Percentiles rank a stretch among this genome's conserved stretches.
phyloP scores from a whole-genome alignment of 1,284 basidiomycete genomes.

The Ganoderma meredithae region DNA sequence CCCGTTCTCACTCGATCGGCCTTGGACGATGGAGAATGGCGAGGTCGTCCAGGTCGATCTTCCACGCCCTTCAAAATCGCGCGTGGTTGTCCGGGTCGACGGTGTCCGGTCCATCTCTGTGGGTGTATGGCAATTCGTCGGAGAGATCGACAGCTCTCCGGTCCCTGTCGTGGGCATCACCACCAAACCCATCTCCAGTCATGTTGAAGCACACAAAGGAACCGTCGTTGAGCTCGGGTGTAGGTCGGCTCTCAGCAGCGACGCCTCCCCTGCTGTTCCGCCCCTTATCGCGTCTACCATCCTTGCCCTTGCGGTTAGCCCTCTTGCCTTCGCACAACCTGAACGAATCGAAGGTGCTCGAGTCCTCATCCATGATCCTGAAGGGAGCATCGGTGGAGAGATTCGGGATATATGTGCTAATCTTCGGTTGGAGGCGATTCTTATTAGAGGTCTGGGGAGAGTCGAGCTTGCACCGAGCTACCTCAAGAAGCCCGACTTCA shows the following conservation, averaged over 20 bases:
- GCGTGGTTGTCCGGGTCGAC: conserved; percentile 19
- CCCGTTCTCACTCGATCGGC: conserved; percentile 1
- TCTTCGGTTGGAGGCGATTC: conserved; percentile 7
- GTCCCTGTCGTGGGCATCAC: conserved; percentile 18
- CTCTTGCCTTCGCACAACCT: neutral
- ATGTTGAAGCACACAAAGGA: conserved; percentile 15
- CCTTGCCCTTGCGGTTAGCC: conserved; percentile 13
- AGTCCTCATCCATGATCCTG: conserved; percentile 7
- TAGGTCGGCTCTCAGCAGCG: neutral
- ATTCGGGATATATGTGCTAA: neutral
- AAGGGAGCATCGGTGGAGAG: neutral
- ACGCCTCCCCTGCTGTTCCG: neutral
- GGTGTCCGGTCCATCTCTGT: neutral
- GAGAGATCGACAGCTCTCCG: conserved; percentile 11
- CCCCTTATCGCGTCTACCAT: conserved; percentile 14
- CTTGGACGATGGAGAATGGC: conserved; percentile 17
- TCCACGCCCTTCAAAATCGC: conserved; percentile 6
- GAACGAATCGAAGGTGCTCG: neutral
- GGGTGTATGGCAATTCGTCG: conserved; percentile 9
- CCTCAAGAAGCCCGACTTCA: conserved; percentile 1
- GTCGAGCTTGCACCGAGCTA: neutral
- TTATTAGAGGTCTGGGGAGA: neutral
- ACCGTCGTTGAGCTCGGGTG: conserved; percentile 11
- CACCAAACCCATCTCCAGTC: conserved; percentile 6
- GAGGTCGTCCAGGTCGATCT: conserved; percentile 6